phyloP scores from a whole-genome alignment of 2,329 filamentous ascomycete genomes.

The Aspergillus amoenus region DNA sequence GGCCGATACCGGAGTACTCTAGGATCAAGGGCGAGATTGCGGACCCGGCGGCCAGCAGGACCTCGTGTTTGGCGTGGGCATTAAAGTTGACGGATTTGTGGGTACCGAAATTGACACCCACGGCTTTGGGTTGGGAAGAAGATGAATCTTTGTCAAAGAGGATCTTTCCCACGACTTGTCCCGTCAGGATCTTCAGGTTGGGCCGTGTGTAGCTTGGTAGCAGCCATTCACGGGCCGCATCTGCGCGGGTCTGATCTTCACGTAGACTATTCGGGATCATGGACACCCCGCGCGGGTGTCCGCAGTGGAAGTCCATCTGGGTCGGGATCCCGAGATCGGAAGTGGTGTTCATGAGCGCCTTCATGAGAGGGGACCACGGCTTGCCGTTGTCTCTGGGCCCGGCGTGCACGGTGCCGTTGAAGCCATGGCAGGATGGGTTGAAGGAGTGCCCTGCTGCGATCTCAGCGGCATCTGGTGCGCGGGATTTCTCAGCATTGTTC shows the following conservation, averaged over 20 bases:
- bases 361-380: constrained; percentile 23
- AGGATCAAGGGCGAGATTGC: constrained; percentile 27
- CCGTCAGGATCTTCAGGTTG: constrained; percentile 25
- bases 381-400: constrained; percentile 24
- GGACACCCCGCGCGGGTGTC: constrained; percentile 29
- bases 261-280: constrained; percentile 29
- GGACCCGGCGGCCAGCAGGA: constrained; percentile 29
- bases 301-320: constrained; percentile 24
- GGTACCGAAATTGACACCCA: constrained; percentile 28
- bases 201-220: constrained; percentile 23
- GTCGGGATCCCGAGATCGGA: constrained; percentile 14
- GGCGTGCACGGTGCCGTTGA: constrained; percentile 22
- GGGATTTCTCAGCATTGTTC: constrained; percentile 34
- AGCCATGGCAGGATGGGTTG: constrained; percentile 23
- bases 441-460: constrained; percentile 23
- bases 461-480: constrained; percentile 19
- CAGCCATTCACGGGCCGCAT: constrained; percentile 30
- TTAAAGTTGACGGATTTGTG: constrained; percentile 21
- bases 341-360: constrained; percentile 24
- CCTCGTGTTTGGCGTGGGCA: constrained; percentile 24
- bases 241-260: constrained; percentile 26
- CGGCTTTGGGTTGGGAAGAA: not conserved
- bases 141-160: constrained; percentile 11
- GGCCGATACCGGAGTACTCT: constrained; percentile 30
- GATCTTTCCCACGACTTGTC: constrained; percentile 26